These are phyloP conservation scores for Phialemoniopsis sp. DNA, from an alignment of 2,329 filamentous ascomycete species.

Conservation along the genomic window DNA sequence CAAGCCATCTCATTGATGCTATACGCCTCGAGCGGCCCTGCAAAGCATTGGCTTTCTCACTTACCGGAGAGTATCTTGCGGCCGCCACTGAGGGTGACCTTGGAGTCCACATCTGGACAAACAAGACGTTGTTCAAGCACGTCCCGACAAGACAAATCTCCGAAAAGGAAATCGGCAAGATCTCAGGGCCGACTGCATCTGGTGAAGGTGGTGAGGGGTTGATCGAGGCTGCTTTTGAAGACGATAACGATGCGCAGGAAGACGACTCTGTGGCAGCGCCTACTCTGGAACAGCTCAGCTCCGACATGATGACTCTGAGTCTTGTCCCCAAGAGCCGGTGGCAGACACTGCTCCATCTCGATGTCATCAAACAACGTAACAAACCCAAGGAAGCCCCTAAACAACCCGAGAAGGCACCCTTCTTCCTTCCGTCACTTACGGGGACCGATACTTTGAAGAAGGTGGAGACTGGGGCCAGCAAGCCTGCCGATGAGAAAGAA, in stretches of 20 bases:
- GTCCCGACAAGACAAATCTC: constrained; percentile 82
- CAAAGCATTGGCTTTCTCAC: constrained; percentile 81
- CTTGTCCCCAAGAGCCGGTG: constrained; percentile 86
- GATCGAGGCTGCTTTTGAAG: constrained; percentile 71
- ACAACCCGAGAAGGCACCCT: constrained; percentile 83
- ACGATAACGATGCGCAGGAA: constrained; percentile 37
- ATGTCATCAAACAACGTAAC: constrained; percentile 89
- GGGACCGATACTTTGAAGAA: constrained; percentile 17
- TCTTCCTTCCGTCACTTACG: constrained; percentile 15
- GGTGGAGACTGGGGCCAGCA: constrained; percentile 14
- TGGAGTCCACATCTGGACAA: constrained; percentile 95
- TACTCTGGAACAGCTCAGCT: constrained; percentile 70
- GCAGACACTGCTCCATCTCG: constrained; percentile 91
- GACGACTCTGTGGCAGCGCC: constrained; percentile 52
- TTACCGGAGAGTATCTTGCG: constrained; percentile 90
- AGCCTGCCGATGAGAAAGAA: constrained; percentile 35
- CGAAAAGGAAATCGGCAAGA: constrained; percentile 65
- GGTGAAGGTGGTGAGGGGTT: constrained; percentile 76
- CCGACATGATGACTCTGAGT: constrained; percentile 82
- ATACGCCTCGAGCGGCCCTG: constrained; percentile 77
- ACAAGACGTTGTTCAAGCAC: constrained; percentile 85
- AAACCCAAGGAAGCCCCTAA: constrained; percentile 91
- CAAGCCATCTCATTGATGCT: constrained; percentile 90
- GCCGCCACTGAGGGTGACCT: constrained; percentile 78
- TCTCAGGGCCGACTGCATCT: constrained; percentile 69